Evolutionary conservation across 2,329 filamentous ascomycete species (phyloP), one percentile per base, ranked within the genome.

Genomic region (Daldinia sp.): DNA sequence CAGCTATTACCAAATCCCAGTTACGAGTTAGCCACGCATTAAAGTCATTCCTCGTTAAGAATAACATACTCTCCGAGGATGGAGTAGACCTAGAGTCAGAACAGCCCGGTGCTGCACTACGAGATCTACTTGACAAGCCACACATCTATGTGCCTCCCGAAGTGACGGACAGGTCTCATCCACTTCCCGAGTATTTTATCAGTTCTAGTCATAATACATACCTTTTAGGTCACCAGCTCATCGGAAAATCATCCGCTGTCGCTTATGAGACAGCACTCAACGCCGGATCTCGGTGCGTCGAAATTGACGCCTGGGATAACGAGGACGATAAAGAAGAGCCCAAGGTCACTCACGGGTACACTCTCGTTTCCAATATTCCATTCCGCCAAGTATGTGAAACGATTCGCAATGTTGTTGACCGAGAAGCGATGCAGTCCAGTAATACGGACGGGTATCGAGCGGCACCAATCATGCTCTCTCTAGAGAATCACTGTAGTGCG

Each of bases 171-270:
- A 81, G 87, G 63, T 87, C 84, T 10, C 82, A 88, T 70, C 86
- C 89, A 0, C 79, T 93, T 23, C 86, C 89, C 1, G 89, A 92
- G 71, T 93, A 93, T 78, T 92, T 89, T 74, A 88, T 93, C 79
- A 91, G 88, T 78, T 91, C 89, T 3, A 91, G 88, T 70, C 90
- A 93, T 80, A 93, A 93, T 78, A 93, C 90, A 0, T 93, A 93
- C 73, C 81, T 93, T 28, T 82, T 89, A 73, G 90, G 89, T 0
- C 89, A 92, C 76, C 90, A 93, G 79, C 85, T 93, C 1, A 90
- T 84, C 72, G 90, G 90, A 4, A 81, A 81, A 23, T 90, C 89
- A 1, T 87, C 86, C 2, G 88, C 88, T 6, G 81, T 83, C 3
- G 90, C 89, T 0, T 93, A 93, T 74, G 84, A 89, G 73, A 87